Conservation (phyloP, 2,329 filamentous ascomycete species). For the Akanthomyces muscarius region DNA sequence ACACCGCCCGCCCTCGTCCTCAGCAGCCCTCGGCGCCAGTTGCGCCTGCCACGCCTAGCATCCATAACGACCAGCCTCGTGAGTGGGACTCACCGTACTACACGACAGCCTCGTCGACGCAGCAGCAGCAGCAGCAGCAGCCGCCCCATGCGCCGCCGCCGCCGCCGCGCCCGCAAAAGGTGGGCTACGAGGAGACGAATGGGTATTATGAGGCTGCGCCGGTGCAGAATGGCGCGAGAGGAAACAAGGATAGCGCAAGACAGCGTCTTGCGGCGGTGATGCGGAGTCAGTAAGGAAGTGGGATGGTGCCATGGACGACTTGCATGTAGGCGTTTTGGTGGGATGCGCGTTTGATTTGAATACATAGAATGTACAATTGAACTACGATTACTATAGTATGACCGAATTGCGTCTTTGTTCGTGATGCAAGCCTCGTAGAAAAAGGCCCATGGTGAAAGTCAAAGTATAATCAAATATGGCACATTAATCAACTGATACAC, state of each 20-base stretch:
- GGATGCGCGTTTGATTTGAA: background rate
- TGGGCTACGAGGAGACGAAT: conserved; percentile 33
- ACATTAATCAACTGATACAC: too few species aligned
- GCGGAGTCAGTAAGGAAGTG: background rate
- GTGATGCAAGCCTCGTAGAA: too few species aligned
- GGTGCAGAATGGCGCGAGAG: conserved; percentile 17
- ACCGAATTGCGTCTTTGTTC: too few species aligned
- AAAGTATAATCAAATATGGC: too few species aligned
- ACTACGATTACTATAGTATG: too few species aligned
- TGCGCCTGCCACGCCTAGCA: background rate
- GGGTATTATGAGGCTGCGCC: conserved; percentile 30
- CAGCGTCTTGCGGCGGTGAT: conserved; percentile 16
- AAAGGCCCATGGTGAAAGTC: too few species aligned
- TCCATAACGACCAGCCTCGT: conserved; percentile 11
- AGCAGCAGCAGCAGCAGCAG: conserved; percentile 18
- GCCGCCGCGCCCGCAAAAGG: conserved; percentile 36
- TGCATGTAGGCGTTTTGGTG: background rate
- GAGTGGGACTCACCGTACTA: conserved; percentile 32
- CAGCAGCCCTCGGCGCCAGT: conserved; percentile 21
- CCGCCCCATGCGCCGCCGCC: conserved; percentile 30
- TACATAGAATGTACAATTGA: conserved; percentile 3
- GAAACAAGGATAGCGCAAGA: conserved; percentile 10
- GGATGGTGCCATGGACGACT: background rate
- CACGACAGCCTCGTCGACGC: conserved; percentile 17
- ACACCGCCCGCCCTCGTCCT: background rate